Conservation (phyloP, 208 protist species). For the Leishmania amazonensis region DNA sequence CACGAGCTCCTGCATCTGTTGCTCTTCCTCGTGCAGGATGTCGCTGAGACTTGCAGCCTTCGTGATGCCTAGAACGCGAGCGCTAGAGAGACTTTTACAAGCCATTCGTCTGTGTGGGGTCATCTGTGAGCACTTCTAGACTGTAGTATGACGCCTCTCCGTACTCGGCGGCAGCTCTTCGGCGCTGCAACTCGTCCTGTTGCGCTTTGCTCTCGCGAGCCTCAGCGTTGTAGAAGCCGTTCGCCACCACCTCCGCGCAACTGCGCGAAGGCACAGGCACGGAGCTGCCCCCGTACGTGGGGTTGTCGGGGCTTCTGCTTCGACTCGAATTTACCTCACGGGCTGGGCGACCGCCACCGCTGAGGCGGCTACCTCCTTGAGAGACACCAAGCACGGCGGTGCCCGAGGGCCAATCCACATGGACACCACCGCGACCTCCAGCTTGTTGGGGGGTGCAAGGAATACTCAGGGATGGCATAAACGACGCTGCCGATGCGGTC, state of each 20-base stretch:
- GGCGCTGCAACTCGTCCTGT: neutral
- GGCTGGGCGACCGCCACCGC: neutral
- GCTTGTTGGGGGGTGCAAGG: neutral
- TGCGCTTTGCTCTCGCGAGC: neutral
- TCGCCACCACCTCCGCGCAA: slow-evolving; percentile 19
- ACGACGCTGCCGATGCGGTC: neutral
- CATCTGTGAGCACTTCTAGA: neutral
- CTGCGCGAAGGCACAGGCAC: neutral
- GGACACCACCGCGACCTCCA: neutral
- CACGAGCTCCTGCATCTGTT: neutral
- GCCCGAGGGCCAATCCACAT: neutral
- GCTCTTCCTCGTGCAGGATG: neutral
- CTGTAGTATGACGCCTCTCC: slow-evolving; percentile 20
- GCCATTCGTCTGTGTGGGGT: neutral
- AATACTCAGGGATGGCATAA: neutral
- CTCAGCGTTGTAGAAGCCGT: slow-evolving; percentile 20
- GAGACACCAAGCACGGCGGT: neutral
- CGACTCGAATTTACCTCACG: neutral
- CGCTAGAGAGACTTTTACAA: neutral
- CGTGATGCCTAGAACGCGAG: neutral
- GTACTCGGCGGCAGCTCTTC: slow-evolving; percentile 2
- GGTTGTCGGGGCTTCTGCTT: neutral
- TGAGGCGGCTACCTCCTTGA: too few relatives aligned
- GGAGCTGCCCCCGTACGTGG: too few relatives aligned
- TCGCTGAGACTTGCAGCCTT: neutral